Evolutionary conservation across 225 moss, liverwort and hornwort genomes (phyloP).

Genomic region (Thuidium tamariscinum): DNA sequence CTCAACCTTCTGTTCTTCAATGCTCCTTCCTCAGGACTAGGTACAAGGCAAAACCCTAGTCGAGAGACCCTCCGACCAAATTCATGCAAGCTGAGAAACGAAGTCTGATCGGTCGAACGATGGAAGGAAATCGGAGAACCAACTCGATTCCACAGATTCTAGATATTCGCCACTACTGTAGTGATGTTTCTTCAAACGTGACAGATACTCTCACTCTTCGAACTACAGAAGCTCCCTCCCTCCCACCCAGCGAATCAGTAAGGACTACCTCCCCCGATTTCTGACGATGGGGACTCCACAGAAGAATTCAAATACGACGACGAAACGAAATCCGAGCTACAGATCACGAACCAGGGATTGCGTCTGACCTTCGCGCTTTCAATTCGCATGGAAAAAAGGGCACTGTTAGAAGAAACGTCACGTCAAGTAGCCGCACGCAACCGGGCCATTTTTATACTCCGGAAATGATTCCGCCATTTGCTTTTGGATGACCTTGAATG

Average conservation of each 20-base stretch:
- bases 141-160: neutral
- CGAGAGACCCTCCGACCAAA: neutral
- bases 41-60: neutral
- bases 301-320: neutral
- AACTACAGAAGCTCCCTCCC: neutral
- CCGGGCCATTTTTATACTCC: neutral
- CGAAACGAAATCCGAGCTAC: neutral
- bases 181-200: neutral
- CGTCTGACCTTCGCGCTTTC: neutral
- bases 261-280: neutral
- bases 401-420: too few relatives aligned
- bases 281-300: neutral
- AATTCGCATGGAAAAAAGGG: neutral
- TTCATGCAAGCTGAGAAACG: neutral
- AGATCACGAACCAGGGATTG: neutral
- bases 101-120: neutral
- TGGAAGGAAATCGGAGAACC: neutral
- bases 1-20: neutral
- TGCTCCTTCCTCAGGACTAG: neutral
- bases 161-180: neutral
- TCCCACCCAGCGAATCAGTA: neutral
- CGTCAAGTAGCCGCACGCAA: neutral
- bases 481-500: neutral
- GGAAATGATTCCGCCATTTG: neutral
- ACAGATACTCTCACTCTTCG: neutral